Conservation (phyloP, 352 stramenopile genomes). For the Phytophthora idaei region DNA sequence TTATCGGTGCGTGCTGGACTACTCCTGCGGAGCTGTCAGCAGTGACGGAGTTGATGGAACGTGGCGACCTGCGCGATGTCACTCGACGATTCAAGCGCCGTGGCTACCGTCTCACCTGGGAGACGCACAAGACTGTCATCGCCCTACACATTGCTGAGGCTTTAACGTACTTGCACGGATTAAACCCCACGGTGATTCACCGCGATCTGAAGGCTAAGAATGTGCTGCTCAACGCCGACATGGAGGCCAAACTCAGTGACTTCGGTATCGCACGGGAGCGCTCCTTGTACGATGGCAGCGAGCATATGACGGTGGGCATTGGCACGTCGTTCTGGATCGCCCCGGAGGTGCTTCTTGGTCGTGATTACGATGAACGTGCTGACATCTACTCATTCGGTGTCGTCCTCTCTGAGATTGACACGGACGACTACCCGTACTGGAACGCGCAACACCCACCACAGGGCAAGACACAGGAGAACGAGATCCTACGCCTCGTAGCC, state of each 20-base stretch:
- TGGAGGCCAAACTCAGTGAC: constrained; percentile 74
- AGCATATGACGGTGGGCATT: constrained; percentile 48
- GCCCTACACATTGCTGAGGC: constrained; percentile 57
- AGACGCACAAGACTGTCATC: constrained; percentile 52
- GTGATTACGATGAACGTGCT: constrained; percentile 54
- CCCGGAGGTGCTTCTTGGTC: constrained; percentile 61
- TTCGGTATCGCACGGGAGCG: constrained; percentile 59
- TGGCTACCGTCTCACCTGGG: constrained; percentile 42
- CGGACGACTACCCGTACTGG: constrained; percentile 49
- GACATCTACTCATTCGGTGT: constrained; percentile 68
- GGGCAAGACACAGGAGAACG: constrained; percentile 56
- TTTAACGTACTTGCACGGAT: constrained; percentile 56
- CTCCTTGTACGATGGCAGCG: constrained; percentile 33
- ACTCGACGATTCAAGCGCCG: constrained; percentile 43
- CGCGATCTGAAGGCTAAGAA: constrained; percentile 57
- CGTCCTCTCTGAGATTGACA: constrained; percentile 62
- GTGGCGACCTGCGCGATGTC: constrained; percentile 57
- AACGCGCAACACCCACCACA: constrained; percentile 39
- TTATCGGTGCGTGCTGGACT: constrained; percentile 55
- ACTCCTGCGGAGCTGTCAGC: constrained; percentile 45
- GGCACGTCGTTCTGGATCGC: constrained; percentile 53
- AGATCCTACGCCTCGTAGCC: constrained; percentile 65
- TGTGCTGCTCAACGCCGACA: constrained; percentile 54
- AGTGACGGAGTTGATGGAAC: constrained; percentile 68
- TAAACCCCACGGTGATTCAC: constrained; percentile 56